Conservation (phyloP, 2,329 filamentous ascomycete genomes). For the Gnomoniopsis smithogilvyi region DNA sequence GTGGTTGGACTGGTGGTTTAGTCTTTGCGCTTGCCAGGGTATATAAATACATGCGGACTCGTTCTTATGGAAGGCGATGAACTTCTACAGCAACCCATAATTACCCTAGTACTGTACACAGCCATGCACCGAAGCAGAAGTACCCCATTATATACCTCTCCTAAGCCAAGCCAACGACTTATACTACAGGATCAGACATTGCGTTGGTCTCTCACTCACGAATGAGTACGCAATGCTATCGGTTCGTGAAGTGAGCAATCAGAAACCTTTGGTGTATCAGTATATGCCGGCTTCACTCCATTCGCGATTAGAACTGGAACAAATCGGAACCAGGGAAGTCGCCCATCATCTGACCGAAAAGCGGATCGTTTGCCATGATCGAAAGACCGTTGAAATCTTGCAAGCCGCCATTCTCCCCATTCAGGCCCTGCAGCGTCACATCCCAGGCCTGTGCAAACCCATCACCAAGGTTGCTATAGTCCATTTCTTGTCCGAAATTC, state of each 20-base stretch:
- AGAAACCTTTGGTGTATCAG: too few species aligned
- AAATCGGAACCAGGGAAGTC: conserved; percentile 11
- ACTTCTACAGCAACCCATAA: neutral
- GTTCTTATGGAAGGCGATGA: neutral
- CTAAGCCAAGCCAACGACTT: too few species aligned
- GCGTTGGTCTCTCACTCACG: too few species aligned
- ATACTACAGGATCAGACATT: too few species aligned
- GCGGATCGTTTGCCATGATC: conserved; percentile 20
- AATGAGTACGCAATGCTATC: too few species aligned
- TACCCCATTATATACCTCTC: too few species aligned
- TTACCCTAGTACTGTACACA: neutral
- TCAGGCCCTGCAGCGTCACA: conserved; percentile 36
- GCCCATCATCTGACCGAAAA: conserved; percentile 2
- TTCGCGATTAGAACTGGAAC: conserved; percentile 5
- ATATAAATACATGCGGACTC: neutral
- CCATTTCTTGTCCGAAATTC: conserved; percentile 30
- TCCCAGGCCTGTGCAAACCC: conserved; percentile 43
- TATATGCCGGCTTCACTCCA: neutral
- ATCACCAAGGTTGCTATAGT: conserved; percentile 33
- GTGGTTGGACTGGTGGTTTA: neutral
- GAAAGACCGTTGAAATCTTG: conserved; percentile 13
- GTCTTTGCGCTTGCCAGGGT: neutral
- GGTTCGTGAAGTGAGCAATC: too few species aligned
- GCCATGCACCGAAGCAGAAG: neutral
- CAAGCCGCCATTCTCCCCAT: conserved; percentile 23